Evolutionary conservation across 176 grass and related monocot species (phyloP), one percentile per base, ranked within the genome.

Genomic region (Phoenix dactylifera): DNA sequence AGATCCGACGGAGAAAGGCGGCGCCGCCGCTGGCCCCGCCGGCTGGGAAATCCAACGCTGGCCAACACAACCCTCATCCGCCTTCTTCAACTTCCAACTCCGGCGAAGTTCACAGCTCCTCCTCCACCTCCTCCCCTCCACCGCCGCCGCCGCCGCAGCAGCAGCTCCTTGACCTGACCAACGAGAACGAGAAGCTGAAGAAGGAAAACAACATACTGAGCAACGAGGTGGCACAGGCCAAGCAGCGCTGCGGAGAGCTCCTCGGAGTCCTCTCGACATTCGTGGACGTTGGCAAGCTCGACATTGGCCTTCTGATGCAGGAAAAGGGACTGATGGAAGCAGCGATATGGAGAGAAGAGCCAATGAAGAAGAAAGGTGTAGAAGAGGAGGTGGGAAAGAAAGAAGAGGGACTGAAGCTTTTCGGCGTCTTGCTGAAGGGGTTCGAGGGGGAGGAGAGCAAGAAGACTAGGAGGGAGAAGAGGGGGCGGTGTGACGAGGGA

Each of bases 231-330:
- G 62, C 71, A 24, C 66, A 62, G 28, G 76, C 80, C 15, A 89
- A 89, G 44, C 49, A 58, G 14, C 76, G 81, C 22, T 91, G 87
- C 62, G 63, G 80, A 51, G 83, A 88, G 79, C 80, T 97, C 9
- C 75, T 97, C 9, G 75, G 59, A 15, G 80, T 82, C 65, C 87
- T 97, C 28, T 91, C 92, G 9, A 77, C 72, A 16, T 88, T 85
- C 62, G 62, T 97, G 20, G 87, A 97, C 66, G 80, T 89, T 32
- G 55, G 57, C 0, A 44, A 77, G 64, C 77, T 97, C 6, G 80
- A 88, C 26, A 64, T 97, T 12, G 12, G 72, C 16, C 28, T 64
- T 19, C 76, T 85, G 18, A 91, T 84, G 84, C 63, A 64, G 50
- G 72, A 68, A 1, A 74, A 74, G 29, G 28, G 74, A 20, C 30